A percentile compares a stretch with the other conserved stretches of the same genome.
These are phyloP conservation scores for Aspergillus pseudonomiae DNA, from an alignment of 2,329 filamentous ascomycete genomes.

Conservation along the genomic window DNA sequence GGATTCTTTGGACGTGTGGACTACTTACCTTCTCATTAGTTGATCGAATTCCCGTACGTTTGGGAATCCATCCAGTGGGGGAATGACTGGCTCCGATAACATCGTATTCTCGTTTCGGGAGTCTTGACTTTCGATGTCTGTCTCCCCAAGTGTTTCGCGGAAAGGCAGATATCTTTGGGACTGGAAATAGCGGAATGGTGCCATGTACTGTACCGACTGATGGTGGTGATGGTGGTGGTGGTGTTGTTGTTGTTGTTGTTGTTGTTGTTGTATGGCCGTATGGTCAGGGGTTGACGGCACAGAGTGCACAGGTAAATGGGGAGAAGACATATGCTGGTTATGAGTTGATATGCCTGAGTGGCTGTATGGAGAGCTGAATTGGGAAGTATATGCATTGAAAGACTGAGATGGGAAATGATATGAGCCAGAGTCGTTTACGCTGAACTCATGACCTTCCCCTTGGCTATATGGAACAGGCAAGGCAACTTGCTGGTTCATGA, in stretches of 20 bases:
- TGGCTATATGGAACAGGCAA: constrained; percentile 37
- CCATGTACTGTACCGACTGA: constrained; percentile 34
- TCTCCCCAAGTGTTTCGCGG: constrained; percentile 38
- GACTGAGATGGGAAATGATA: constrained; percentile 39
- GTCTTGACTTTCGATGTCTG: constrained; percentile 49
- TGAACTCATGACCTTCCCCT: constrained; percentile 34
- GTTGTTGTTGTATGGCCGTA: constrained; percentile 35
- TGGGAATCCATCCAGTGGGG: constrained; percentile 48
- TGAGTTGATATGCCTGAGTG: constrained; percentile 36
- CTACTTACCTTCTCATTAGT: constrained; percentile 46
- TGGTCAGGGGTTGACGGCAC: constrained; percentile 39
- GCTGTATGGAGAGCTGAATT: constrained; percentile 40
- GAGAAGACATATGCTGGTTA: constrained; percentile 32
- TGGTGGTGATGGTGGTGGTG: not conserved
- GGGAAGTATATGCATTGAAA: constrained; percentile 41
- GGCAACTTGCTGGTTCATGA: constrained; percentile 37
- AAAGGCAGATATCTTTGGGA: constrained; percentile 37
- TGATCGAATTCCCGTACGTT: constrained; percentile 50
- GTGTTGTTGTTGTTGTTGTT: no score
- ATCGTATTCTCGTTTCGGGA: constrained; percentile 47
- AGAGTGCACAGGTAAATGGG: constrained; percentile 36
- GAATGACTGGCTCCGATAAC: constrained; percentile 49
- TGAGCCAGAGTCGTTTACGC: constrained; percentile 30
- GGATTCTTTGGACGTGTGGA: not conserved
- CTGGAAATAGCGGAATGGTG: constrained; percentile 36